These are phyloP conservation scores for Chrysoporthe puriensis DNA, from an alignment of 2,329 filamentous ascomycete species.

Conservation along the genomic window DNA sequence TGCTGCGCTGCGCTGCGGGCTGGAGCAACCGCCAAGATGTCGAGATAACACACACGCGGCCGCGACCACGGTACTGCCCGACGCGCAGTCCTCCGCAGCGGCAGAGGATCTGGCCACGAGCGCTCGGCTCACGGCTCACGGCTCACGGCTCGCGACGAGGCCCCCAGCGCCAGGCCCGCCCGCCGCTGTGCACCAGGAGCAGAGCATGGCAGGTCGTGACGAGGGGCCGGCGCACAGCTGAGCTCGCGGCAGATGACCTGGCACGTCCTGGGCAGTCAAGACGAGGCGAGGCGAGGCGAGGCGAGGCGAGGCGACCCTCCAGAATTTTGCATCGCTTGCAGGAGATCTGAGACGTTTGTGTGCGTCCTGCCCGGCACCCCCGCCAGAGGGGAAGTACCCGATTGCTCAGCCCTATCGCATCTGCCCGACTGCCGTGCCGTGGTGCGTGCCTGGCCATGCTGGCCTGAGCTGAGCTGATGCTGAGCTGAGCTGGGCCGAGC, in stretches of 20 bases:
- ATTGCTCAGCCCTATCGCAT: slow-evolving; percentile 15
- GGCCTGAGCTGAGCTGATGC: neutral
- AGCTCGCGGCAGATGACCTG: too few relatives aligned
- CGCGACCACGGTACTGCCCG: too few relatives aligned
- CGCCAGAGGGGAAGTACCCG: slow-evolving; percentile 5
- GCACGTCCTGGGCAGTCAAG: too few relatives aligned
- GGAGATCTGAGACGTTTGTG: neutral
- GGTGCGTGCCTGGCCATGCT: neutral
- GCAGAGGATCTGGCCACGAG: neutral
- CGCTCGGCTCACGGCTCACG: too few relatives aligned
- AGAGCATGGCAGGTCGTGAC: too few relatives aligned
- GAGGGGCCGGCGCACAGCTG: too few relatives aligned
- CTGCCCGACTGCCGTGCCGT: neutral
- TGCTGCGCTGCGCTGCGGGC: too few relatives aligned
- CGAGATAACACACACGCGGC: neutral
- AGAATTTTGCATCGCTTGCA: neutral
- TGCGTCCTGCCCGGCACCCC: neutral
- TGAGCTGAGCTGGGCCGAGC: neutral
- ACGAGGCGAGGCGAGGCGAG: too few relatives aligned
- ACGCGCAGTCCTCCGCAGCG: neutral
- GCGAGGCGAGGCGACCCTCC: neutral
- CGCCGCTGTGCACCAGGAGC: too few relatives aligned
- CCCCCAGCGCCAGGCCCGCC: too few relatives aligned
- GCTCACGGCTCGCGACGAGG: too few relatives aligned
- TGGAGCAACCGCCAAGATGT: too few relatives aligned